Evolutionary conservation across 148 eudicot species (phyloP).

Genomic region (Silene latifolia): DNA sequence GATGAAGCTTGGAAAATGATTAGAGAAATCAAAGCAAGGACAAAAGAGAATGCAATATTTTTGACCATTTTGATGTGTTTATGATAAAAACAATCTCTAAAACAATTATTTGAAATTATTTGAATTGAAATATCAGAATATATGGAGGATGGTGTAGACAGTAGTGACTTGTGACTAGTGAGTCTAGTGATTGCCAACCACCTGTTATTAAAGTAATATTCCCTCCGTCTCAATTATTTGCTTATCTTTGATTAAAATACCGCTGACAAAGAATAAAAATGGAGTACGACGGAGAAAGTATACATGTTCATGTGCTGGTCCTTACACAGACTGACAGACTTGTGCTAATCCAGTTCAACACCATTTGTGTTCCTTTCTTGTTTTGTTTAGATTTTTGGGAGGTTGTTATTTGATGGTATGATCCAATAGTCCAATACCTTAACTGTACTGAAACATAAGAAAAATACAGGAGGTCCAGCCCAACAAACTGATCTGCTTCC

Average conservation of each 20-base stretch:
- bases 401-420: too few relatives aligned
- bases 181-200: not conserved
- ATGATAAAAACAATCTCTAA: not conserved
- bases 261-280: too few relatives aligned
- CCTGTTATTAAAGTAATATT: not conserved
- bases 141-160: not conserved
- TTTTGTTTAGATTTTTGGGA: too few relatives aligned
- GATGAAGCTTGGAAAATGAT: conserved; percentile 15
- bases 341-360: not conserved
- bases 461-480: too few relatives aligned
- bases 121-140: not conserved
- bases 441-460: too few relatives aligned
- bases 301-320: not conserved
- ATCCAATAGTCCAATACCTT: too few relatives aligned
- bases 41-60: conserved; percentile 6
- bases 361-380: too few relatives aligned
- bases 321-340: too few relatives aligned
- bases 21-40: conserved; percentile 25
- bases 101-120: not conserved
- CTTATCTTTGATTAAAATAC: too few relatives aligned
- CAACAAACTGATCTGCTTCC: not conserved
- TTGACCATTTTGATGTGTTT: conserved; percentile 18
- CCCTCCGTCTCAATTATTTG: too few relatives aligned
- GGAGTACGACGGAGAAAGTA: too few relatives aligned
- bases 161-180: too few relatives aligned